These are phyloP conservation scores for Suhomyces sp. DNA, from an alignment of 805 yeast genomes.

Conservation along the genomic window DNA sequence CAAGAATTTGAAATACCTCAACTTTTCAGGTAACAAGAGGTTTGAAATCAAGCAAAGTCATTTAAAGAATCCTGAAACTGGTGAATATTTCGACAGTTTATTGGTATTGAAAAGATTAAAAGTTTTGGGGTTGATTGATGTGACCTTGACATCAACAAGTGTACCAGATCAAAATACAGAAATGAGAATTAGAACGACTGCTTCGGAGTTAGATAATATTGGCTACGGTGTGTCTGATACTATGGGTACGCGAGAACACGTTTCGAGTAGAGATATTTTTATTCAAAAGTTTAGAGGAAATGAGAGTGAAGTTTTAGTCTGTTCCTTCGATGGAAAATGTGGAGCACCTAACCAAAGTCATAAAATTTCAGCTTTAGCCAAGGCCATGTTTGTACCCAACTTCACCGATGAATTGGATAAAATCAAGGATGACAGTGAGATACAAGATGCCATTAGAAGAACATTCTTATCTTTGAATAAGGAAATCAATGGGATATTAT, in stretches of 20 bases:
- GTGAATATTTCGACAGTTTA: constrained; percentile 68
- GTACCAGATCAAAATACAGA: constrained; percentile 86
- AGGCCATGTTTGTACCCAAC: constrained; percentile 64
- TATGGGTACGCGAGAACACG: constrained; percentile 62
- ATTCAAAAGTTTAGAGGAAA: constrained; percentile 85
- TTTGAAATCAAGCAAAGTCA: constrained; percentile 78
- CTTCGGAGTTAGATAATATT: constrained; percentile 70
- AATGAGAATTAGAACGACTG: constrained; percentile 86
- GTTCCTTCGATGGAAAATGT: constrained; percentile 81
- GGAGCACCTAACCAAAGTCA: constrained; percentile 57
- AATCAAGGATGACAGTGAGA: constrained; percentile 41
- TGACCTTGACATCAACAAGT: constrained; percentile 82
- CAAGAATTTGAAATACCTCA: constrained; percentile 68
- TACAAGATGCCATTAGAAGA: constrained; percentile 75
- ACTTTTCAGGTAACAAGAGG: constrained; percentile 89
- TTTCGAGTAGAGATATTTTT: constrained; percentile 81
- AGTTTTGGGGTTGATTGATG: constrained; percentile 89
- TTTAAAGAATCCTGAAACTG: constrained; percentile 52
- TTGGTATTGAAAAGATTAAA: constrained; percentile 62
- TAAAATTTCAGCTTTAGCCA: constrained; percentile 68
- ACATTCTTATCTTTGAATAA: constrained; percentile 79
- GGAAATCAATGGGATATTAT: constrained; percentile 67
- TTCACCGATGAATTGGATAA: constrained; percentile 67
- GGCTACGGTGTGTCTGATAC: constrained; percentile 92
- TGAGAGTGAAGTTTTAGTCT: constrained; percentile 75